Conservation (phyloP, 1,284 basidiomycete genomes). For the Marasmius fiardii region DNA sequence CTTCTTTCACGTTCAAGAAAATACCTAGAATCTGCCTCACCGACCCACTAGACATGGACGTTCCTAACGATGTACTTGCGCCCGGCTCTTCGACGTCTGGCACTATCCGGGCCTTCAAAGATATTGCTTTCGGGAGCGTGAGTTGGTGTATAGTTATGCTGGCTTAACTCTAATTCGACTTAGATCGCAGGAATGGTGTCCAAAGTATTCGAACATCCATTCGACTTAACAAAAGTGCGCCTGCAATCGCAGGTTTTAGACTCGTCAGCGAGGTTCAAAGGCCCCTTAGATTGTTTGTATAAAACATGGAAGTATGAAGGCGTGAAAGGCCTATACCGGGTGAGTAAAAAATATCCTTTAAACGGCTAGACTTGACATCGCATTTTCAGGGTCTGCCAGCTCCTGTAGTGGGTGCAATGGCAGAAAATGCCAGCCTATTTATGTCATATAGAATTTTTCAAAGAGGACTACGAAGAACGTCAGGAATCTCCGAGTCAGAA, state of each 20-base stretch:
- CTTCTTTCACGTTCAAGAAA: neutral
- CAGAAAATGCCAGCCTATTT: conserved; percentile 90
- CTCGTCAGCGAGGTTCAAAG: conserved; percentile 67
- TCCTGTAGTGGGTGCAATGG: conserved; percentile 89
- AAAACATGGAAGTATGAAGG: conserved; percentile 84
- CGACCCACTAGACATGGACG: neutral
- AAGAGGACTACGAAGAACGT: conserved; percentile 48
- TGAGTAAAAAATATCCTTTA: conserved; percentile 34
- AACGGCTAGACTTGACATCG: neutral
- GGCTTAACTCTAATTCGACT: neutral
- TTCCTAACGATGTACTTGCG: neutral
- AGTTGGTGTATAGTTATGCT: neutral
- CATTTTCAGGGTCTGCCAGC: conserved; percentile 80
- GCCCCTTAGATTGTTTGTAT: conserved; percentile 82
- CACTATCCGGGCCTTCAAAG: neutral
- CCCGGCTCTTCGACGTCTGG: neutral
- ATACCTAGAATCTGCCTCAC: neutral
- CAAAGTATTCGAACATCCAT: conserved; percentile 22
- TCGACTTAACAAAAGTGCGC: conserved; percentile 77
- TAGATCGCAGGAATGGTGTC: conserved; percentile 11
- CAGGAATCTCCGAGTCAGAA: conserved; percentile 8
- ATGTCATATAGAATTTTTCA: conserved; percentile 87
- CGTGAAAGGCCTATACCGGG: conserved; percentile 80
- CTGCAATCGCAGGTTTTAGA: conserved; percentile 39
- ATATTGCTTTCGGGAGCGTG: conserved; percentile 2